Base-by-base conservation (phyloP, 306 rosid species). In the Arachis stenosperma region DNA sequence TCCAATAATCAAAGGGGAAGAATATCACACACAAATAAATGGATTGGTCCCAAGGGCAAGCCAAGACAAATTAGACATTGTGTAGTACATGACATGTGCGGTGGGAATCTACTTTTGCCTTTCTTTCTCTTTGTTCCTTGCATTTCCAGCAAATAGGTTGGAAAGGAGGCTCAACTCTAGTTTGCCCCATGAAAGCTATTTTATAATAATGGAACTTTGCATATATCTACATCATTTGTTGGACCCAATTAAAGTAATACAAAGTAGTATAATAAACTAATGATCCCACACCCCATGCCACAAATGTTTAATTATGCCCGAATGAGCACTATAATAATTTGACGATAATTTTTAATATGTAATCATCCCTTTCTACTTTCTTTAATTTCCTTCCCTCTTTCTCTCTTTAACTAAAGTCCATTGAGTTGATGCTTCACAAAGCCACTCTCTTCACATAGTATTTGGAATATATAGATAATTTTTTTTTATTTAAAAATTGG, bases 81-180 rank as follows among this genome's bases (percentile, higher is more conserved):
- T 82, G 67, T 57, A 42, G 81, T 74, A 75, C 79, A 75, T 43
- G 75, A 81, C 87, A 84, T 87, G 92, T 81, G 87, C 67, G 43
- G 6, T 33, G 83, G 90, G 92, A 87, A 86, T 87, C 95, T 91
- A 78, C 90, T 83, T 90, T 85, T 77, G 56, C 78, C 73, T 81
- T 58, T 72, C 17, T 77, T 67, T 70, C 76, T 73, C 70, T 80
- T 78, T 82, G 89, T 86, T 82, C 84, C 92, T 87, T 85, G 78
- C 84, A 86, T 83, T 84, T 89, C 85, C 86, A 83, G 90, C 92
- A 87, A 87, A 77, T 87, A 79, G 83, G 85, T 79, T 90, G 88
- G 85, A 88, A 79, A 80, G 84, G 74, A 12, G 75, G 62, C 67
- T 80, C 83, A 81, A 78, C 79, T 78, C 90, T 75, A 78, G 83